Base-by-base conservation (phyloP, 257 asterid species). In the Lycium ferocissimum region DNA sequence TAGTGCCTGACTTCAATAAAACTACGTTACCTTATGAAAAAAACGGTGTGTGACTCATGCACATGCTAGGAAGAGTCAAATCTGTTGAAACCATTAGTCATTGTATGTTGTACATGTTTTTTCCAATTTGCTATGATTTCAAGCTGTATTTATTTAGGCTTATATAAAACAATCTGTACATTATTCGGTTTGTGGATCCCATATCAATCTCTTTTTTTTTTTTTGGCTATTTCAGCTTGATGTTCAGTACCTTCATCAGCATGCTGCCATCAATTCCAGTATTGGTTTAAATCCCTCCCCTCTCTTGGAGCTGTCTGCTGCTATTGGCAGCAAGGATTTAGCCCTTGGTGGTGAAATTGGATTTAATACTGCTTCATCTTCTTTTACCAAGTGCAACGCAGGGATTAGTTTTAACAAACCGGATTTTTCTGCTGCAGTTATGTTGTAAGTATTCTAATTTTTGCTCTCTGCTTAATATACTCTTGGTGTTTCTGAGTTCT, bases 251-350 rank as follows among this genome's bases (percentile, higher is more conserved):
- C 87, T 87, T 90, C 96, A 92, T 85, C 89, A 79, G 51, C 96
- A 88, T 82, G 98, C 92, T 12, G 95, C 94, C 90, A 88, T 95
- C 82, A 90, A 90, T 88, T 91, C 98, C 85, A 93, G 97, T 87
- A 91, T 95, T 85, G 98, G 96, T 58, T 86, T 94, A 89, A 86
- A 94, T 89, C 95, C 98, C 9, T 89, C 92, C 61, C 98, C 98
- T 67, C 94, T 89, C 62, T 86, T 95, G 90, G 98, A 93, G 84
- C 85, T 93, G 89, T 85, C 98, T 85, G 96, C 93, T 18, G 93
- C 98, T 33, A 79, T 94, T 83, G 98, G 98, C 71, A 89, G 89
- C 82, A 91, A 88, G 84, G 92, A 91, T 79, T 71, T 92, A 57
- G 89, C 97, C 67, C 86, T 94, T 80, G 98, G 98, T 47, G 98